A percentile compares a stretch with the other conserved stretches of the same genome.
Evolutionary conservation across 768 basidiomycete species (phyloP).

Genomic region (Boletus tylopilopsis): DNA sequence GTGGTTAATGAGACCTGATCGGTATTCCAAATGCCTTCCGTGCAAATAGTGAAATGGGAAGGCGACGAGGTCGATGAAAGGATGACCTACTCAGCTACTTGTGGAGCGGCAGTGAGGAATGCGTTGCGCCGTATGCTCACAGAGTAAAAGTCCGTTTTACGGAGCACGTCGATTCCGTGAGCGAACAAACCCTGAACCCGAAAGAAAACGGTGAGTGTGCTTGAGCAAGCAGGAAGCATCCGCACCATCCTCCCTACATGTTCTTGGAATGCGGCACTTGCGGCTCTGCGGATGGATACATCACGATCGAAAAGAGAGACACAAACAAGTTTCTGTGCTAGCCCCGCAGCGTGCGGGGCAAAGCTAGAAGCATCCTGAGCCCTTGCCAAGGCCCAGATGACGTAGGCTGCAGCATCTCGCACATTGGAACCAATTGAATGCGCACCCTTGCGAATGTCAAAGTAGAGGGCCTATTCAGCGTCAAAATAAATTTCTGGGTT

Average conservation of each 20-base stretch:
- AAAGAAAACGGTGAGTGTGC: constrained; percentile 15
- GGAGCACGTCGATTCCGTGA: constrained; percentile 90
- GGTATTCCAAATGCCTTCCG: constrained; percentile 74
- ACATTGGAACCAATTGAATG: constrained; percentile 95
- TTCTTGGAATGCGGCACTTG: constrained; percentile 97
- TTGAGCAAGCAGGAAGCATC: constrained; percentile 7
- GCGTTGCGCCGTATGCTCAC: constrained; percentile 83
- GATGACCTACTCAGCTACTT: constrained; percentile 77
- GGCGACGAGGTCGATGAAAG: constrained; percentile 2
- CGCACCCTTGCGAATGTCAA: constrained; percentile 87
- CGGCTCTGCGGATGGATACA: constrained; percentile 89
- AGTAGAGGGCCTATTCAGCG: constrained; percentile 70
- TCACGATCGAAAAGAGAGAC: constrained; percentile 91
- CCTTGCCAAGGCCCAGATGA: constrained; percentile 91
- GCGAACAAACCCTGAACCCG: constrained; percentile 74
- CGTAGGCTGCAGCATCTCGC: constrained; percentile 92
- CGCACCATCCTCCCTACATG: constrained; percentile 90
- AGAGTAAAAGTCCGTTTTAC: constrained; percentile 92
- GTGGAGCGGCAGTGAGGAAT: constrained; percentile 79
- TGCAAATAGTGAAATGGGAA: constrained; percentile 7
- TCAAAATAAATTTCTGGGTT: constrained; percentile 12
- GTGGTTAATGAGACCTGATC: constrained; percentile 64
- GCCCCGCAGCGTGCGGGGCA: constrained; percentile 52
- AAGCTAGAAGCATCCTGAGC: constrained; percentile 60
- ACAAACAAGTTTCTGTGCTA: constrained; percentile 71